Base-by-base conservation (phyloP, 2,329 filamentous ascomycete genomes). In the Fusarium armeniacum region DNA sequence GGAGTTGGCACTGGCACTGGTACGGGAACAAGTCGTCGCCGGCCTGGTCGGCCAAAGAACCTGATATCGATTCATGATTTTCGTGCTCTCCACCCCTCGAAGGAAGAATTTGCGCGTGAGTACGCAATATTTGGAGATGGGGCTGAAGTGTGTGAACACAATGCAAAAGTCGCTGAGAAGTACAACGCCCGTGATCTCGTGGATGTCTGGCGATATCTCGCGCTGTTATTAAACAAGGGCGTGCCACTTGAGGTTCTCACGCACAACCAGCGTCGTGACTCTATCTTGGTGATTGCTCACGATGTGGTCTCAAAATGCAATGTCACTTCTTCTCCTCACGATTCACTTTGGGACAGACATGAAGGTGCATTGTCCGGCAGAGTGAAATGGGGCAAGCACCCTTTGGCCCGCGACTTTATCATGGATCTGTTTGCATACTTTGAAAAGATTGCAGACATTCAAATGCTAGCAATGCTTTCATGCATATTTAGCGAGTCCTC, bases 51-150 rank as follows among this genome's bases (percentile, higher is more conserved):
- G 58, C 83, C 86, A 8, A 91, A 90, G 71, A 94, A 94, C 66
- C 83, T 92, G 24, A 82, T 98, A 22, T 89, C 89, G 2, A 89
- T 98, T 40, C 86, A 94, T 74, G 86, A 93, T 66, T 78, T 97
- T 28, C 86, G 88, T 12, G 83, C 87, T 49, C 78, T 93, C 15
- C 81, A 97, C n/a, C 94, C 94, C 0, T 91, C 93, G 4, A 96
- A 94, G 77, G 86, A 86, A 62, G 85, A 89, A 57, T 86, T 98
- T 65, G 96, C 94, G 3, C 83, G 89, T 60, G 88, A 92, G 70
- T 99, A 98, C 79, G 87, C 86, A 26, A 91, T 98, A 16, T 94
- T 96, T 77, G 94, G 94, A 5, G 89, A 94, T 65, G 91, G 92
- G 1, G 87, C 89, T n/a, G 87, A 91, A 38, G 89, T 97, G 5